A percentile compares a stretch with the other conserved stretches of the same genome.
Conservation (phyloP, 2,329 filamentous ascomycete genomes). For the Corinectria fuckeliana region DNA sequence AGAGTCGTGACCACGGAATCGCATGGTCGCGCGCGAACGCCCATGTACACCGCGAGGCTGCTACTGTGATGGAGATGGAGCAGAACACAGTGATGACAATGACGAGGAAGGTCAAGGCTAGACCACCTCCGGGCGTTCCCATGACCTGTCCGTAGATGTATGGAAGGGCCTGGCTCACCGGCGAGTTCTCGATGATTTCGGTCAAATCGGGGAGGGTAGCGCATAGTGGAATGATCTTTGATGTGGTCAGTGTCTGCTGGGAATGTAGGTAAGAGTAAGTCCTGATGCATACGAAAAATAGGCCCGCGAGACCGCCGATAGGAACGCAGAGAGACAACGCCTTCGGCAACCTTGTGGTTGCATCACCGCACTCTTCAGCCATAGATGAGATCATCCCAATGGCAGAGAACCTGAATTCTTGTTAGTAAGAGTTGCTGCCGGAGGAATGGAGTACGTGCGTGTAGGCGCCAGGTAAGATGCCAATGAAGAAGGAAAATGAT, state of each 20-base stretch:
- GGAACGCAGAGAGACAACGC: constrained; percentile 71
- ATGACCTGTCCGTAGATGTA: constrained; percentile 77
- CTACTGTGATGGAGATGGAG: constrained; percentile 75
- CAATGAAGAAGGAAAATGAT: constrained; percentile 63
- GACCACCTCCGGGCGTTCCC: constrained; percentile 75
- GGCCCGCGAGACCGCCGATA: constrained; percentile 69
- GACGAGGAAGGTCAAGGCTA: constrained; percentile 76
- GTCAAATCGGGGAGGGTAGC: constrained; percentile 75
- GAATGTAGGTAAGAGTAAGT: constrained; percentile 60
- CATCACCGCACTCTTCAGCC: constrained; percentile 66
- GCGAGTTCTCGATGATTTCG: constrained; percentile 64
- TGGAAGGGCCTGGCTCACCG: constrained; percentile 77
- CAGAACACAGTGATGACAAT: constrained; percentile 79
- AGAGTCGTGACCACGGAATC: constrained; percentile 71
- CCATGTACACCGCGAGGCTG: constrained; percentile 75
- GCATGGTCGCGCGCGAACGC: constrained; percentile 78
- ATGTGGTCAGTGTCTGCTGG: constrained; percentile 39
- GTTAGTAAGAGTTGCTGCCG: neutral
- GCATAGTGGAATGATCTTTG: constrained; percentile 33
- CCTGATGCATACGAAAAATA: constrained; percentile 58
- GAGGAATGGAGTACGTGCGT: constrained; percentile 18
- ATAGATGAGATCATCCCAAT: constrained; percentile 61
- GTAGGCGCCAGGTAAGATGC: constrained; percentile 54
- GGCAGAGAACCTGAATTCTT: constrained; percentile 43
- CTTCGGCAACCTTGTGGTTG: constrained; percentile 65